Base-by-base conservation (phyloP, 2,329 filamentous ascomycete genomes). In the Colletotrichum abscissum region DNA sequence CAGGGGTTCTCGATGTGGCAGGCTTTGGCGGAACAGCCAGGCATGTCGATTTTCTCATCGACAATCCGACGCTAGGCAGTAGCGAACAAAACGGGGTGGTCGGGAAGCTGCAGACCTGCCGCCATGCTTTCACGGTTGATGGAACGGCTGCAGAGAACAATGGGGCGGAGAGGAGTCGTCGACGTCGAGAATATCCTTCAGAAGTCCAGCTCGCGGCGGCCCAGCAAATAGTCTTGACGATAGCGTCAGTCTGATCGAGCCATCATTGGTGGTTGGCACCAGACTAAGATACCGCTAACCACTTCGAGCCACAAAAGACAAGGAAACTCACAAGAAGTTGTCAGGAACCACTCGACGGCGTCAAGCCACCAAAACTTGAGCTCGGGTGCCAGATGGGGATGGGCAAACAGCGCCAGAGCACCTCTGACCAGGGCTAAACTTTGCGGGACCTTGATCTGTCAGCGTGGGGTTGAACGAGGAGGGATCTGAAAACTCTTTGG, bases 151-250 rank as follows among this genome's bases (percentile, higher is more conserved):
- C 28, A 22, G 38, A 54, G 11, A 56, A 63, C 35, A 33, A 54
- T 11, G 14, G 16, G 22, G 14, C n/a, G 24, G 30, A 42, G 24
- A 26, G 12, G 22, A 46, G 33, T 8, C 6, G 5, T 56, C 24
- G 38, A 49, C 16, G 26, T 49, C 38, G 26, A 24, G 30, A 26
- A 59, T 52, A 46, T 30, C 9, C n/a, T 3, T 19, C 24, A 38
- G 12, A 69, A 30, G 24, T 49, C 46, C 30, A 22, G 42, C 14
- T 35, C 38, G 60, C 26, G 24, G 59, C 65, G 49, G 67, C 49
- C 22, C 26, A 66, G 71, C 28, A 70, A 56, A 70, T 70, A 73
- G 67, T 66, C 56, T 62, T 8, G 49, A 54, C 19, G 62, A 70
- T 71, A 52, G 67, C 49, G 59, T 52, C 57, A 38, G 46, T 49